Conservation (phyloP, 495 filamentous ascomycete species). For the Parachaetomium inaequale region DNA sequence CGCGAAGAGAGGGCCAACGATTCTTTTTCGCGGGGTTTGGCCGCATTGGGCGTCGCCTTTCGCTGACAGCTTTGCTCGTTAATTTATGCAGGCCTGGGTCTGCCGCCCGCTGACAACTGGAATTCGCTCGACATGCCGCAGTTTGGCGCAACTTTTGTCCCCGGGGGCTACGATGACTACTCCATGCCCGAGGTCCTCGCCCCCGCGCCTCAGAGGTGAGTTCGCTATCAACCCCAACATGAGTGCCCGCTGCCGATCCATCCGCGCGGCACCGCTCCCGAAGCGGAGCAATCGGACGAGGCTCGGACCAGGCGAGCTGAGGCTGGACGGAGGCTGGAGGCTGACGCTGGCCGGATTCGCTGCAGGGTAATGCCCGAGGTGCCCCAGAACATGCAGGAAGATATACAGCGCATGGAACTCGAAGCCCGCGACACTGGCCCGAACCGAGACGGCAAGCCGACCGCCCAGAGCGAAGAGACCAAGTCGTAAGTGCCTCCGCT, state of each 20-base stretch:
- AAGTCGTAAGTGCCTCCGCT: constrained; percentile 27
- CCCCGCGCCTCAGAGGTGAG: constrained; percentile 87
- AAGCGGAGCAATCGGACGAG: constrained; percentile 19
- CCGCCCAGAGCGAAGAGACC: constrained; percentile 21
- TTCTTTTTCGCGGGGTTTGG: constrained; percentile 14
- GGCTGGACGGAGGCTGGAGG: constrained; percentile 22
- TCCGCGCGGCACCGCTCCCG: constrained; percentile 6
- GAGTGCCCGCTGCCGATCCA: not conserved
- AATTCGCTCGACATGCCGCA: constrained; percentile 48
- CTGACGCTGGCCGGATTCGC: constrained; percentile 24
- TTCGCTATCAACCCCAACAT: constrained; percentile 17
- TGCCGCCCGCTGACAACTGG: constrained; percentile 35
- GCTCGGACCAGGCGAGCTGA: constrained; percentile 11
- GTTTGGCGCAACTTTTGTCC: constrained; percentile 84
- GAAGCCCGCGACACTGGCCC: constrained; percentile 56
- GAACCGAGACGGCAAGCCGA: constrained; percentile 37
- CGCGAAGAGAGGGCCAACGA: not conserved
- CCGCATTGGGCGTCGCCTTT: constrained; percentile 14
- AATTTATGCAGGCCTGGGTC: constrained; percentile 40
- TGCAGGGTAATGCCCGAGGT: constrained; percentile 58
- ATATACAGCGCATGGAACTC: constrained; percentile 82
- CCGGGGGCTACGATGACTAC: constrained; percentile 85
- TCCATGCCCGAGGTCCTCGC: constrained; percentile 62
- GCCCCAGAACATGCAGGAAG: constrained; percentile 80
- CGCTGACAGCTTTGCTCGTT: constrained; percentile 25